These are phyloP conservation scores for Fusarium sp. DNA, from an alignment of 2,329 filamentous ascomycete species.

Conservation along the genomic window DNA sequence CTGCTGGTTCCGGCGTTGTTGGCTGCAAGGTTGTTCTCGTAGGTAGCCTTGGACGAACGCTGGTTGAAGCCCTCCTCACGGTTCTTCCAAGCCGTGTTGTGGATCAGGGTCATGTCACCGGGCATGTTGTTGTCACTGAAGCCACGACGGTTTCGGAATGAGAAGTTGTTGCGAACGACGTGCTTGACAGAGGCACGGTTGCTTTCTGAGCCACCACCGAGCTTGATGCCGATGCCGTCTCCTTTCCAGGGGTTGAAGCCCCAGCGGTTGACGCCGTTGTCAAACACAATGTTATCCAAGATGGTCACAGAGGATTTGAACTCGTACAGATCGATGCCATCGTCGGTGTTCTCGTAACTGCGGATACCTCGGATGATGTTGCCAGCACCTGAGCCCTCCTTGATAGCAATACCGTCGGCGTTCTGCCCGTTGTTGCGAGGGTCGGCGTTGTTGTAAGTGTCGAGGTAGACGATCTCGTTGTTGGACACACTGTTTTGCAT, in stretches of 20 bases:
- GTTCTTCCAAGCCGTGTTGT: slow-evolving; percentile 59
- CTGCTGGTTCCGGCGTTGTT: slow-evolving; percentile 2
- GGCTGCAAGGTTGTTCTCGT: slow-evolving; percentile 54
- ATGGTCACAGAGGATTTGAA: slow-evolving; percentile 56
- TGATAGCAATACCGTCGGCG: slow-evolving; percentile 60
- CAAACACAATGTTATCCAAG: slow-evolving; percentile 56
- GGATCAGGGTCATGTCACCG: slow-evolving; percentile 52
- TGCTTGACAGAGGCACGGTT: slow-evolving; percentile 53
- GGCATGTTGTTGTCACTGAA: slow-evolving; percentile 58
- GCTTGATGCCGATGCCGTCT: slow-evolving; percentile 60
- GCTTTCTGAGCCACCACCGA: slow-evolving; percentile 48
- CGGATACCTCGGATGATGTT: slow-evolving; percentile 57
- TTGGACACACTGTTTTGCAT: slow-evolving; percentile 47
- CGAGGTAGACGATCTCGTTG: slow-evolving; percentile 54
- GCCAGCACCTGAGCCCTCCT: slow-evolving; percentile 57
- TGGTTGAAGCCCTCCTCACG: slow-evolving; percentile 54
- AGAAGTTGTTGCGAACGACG: slow-evolving; percentile 55
- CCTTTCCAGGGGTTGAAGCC: slow-evolving; percentile 55
- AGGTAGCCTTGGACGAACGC: slow-evolving; percentile 46
- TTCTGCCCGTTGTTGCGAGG: slow-evolving; percentile 62
- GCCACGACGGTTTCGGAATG: slow-evolving; percentile 55
- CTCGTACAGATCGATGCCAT: slow-evolving; percentile 49
- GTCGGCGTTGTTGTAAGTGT: slow-evolving; percentile 56
- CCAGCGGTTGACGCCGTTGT: slow-evolving; percentile 59
- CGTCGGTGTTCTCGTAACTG: slow-evolving; percentile 61